Percentiles rank a stretch among this genome's conserved stretches.
Conservation (phyloP, 2,329 filamentous ascomycete genomes). For the Bipolaris victoriae region DNA sequence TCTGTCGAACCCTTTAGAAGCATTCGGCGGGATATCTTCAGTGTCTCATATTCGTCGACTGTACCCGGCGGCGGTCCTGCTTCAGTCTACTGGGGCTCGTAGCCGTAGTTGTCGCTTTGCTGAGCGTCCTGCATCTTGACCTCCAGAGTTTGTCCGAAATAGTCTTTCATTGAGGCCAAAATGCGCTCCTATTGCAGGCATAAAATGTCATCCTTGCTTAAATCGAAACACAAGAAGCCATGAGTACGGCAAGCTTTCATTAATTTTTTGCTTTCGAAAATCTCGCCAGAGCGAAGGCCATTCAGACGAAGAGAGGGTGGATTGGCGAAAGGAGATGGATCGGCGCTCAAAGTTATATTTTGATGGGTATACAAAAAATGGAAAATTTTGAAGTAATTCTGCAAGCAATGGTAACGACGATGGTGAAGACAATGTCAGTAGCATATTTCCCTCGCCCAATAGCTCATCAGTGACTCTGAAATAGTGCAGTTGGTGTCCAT, state of each 20-base stretch:
- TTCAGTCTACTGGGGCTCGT: conserved; percentile 1
- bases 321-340: no score
- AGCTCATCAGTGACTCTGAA: no score
- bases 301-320: no score
- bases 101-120: conserved; percentile 3
- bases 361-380: no score
- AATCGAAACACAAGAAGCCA: neutral
- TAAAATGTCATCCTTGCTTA: neutral
- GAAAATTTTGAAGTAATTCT: no score
- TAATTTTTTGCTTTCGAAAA: neutral
- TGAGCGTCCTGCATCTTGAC: conserved; percentile 14
- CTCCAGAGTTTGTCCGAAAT: conserved; percentile 6
- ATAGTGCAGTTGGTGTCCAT: no score
- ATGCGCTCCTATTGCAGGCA: neutral
- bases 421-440: no score
- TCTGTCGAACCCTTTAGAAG: no score
- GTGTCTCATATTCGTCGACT: conserved; percentile 8
- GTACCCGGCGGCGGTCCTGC: neutral
- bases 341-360: no score
- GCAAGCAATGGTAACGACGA: no score
- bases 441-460: no score
- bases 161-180: neutral
- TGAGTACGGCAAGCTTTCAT: neutral
- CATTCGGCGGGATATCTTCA: neutral
- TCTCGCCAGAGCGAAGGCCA: neutral